Evolutionary conservation across 352 stramenopile species (phyloP).

Genomic region (Globisporangium mamillatum): DNA sequence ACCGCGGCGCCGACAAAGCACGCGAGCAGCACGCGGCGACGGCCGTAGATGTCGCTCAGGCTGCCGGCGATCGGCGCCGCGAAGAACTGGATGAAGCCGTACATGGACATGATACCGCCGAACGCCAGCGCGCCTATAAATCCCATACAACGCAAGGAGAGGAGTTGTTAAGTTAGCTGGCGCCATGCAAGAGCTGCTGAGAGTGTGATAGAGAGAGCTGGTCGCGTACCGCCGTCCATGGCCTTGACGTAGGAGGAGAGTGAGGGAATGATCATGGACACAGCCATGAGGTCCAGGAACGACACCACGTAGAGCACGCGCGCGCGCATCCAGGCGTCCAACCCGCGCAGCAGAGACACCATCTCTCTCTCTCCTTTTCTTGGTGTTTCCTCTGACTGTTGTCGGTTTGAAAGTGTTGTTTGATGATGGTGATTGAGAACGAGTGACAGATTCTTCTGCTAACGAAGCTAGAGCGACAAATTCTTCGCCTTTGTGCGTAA

Average conservation of each 20-base stretch:
- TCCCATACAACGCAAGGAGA: neutral
- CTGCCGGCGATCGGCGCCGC: slow-evolving; percentile 68
- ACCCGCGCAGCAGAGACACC: neutral
- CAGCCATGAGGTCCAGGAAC: slow-evolving; percentile 78
- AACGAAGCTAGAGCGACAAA: too few relatives aligned
- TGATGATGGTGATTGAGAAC: neutral
- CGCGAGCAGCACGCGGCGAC: slow-evolving; percentile 46
- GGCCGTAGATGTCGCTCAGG: slow-evolving; percentile 71
- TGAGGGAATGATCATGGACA: slow-evolving; percentile 85
- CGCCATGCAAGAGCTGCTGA: neutral
- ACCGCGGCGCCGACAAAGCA: slow-evolving; percentile 60
- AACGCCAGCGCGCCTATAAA: slow-evolving; percentile 49
- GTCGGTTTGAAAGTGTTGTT: neutral
- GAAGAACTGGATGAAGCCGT: slow-evolving; percentile 85
- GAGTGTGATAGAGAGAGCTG: neutral
- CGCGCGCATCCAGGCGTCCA: slow-evolving; percentile 27
- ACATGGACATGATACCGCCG: slow-evolving; percentile 80
- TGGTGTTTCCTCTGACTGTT: neutral
- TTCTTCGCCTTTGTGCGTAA: too few relatives aligned
- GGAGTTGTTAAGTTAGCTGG: neutral
- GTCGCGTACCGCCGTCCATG: slow-evolving; percentile 51
- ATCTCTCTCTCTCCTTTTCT: neutral
- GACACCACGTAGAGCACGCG: slow-evolving; percentile 74
- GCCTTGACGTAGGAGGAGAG: slow-evolving; percentile 75
- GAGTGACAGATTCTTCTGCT: too few relatives aligned